Percentiles rank a stretch among this genome's conserved stretches.
phyloP scores from a whole-genome alignment of 208 protist species.

The Acanthamoeba royreba region DNA sequence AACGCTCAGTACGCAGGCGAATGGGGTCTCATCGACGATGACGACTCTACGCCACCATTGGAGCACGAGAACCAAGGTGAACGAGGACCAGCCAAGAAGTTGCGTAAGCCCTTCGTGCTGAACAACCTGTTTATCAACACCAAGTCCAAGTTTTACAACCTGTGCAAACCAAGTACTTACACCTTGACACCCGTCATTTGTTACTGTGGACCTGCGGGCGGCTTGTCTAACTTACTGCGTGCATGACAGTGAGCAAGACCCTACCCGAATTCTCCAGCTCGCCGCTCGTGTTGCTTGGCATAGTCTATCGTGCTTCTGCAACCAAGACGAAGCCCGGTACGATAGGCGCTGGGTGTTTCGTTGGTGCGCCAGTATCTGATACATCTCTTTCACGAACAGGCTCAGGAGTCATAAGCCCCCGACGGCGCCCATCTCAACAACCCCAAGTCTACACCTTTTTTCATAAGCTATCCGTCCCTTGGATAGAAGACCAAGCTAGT shows the following conservation, averaged over 20 bases:
- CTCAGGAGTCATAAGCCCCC: neutral
- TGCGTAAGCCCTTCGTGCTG: neutral
- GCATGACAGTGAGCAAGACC: neutral
- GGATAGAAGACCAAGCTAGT: neutral
- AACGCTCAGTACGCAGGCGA: neutral
- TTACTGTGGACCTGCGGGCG: neutral
- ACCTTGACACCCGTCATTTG: neutral
- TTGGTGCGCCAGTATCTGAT: neutral
- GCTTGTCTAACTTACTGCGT: neutral
- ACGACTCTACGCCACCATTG: neutral
- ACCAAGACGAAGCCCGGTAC: neutral
- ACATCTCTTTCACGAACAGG: neutral
- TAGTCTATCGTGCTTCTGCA: neutral
- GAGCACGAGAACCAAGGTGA: neutral
- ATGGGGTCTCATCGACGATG: neutral
- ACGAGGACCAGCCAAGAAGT: neutral
- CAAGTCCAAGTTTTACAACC: conserved; percentile 12
- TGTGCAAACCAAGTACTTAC: neutral
- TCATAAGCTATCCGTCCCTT: neutral
- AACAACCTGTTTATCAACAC: conserved; percentile 38
- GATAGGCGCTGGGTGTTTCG: neutral
- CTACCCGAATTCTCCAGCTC: neutral
- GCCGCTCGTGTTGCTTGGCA: neutral
- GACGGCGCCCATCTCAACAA: neutral
- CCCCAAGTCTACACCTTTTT: neutral